Evolutionary conservation across 805 yeast genomes (phyloP).

Genomic region (Yamadazyma nakazawae): DNA sequence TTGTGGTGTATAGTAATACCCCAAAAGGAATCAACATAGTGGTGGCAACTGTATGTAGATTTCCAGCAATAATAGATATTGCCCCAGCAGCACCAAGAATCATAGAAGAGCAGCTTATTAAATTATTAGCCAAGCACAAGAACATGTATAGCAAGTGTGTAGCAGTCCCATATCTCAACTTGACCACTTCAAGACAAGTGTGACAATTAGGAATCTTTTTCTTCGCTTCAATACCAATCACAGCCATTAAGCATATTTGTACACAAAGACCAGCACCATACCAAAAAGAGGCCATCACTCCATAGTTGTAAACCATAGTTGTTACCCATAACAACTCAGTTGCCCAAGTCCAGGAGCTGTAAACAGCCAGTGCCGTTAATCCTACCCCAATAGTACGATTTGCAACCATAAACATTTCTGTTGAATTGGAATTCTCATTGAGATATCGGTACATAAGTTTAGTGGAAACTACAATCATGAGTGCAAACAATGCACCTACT

Average conservation of each 20-base stretch:
- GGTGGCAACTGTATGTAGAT: conserved; percentile 25
- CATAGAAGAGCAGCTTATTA: conserved; percentile 25
- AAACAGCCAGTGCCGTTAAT: conserved; percentile 23
- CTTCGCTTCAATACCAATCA: conserved; percentile 26
- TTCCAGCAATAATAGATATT: conserved; percentile 25
- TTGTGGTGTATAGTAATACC: conserved; percentile 45
- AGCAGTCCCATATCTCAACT: conserved; percentile 24
- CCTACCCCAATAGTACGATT: conserved; percentile 22
- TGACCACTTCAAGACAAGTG: conserved; percentile 28
- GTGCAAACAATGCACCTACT: conserved; percentile 28
- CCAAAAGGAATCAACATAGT: conserved; percentile 30
- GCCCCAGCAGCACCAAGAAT: conserved; percentile 28
- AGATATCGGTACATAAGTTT: conserved; percentile 21
- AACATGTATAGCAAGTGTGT: conserved; percentile 24
- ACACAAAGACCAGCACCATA: conserved; percentile 26
- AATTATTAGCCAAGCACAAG: conserved; percentile 22
- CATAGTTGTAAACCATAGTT: conserved; percentile 25
- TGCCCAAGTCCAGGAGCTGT: conserved; percentile 29
- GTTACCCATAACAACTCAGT: conserved; percentile 25
- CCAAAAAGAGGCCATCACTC: conserved; percentile 22
- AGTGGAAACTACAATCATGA: conserved; percentile 26
- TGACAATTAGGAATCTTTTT: conserved; percentile 27
- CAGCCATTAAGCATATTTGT: conserved; percentile 24
- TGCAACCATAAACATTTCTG: conserved; percentile 29
- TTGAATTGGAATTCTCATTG: conserved; percentile 23